A percentile compares a stretch with the other conserved stretches of the same genome.
Evolutionary conservation across 169 alveolate genomes (phyloP).

Genomic region (Miamiensis avidus): DNA sequence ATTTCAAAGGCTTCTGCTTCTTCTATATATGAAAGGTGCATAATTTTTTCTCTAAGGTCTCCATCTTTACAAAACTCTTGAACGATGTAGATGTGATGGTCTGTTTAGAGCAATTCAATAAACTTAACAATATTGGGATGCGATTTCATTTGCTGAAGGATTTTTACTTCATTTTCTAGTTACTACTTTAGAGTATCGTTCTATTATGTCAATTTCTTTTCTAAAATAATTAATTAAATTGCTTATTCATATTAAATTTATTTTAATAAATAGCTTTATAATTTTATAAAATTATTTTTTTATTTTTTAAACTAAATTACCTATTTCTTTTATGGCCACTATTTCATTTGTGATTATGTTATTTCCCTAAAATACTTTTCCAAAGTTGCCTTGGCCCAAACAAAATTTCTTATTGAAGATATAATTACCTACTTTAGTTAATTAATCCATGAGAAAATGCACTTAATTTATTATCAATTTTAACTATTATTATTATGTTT

Average conservation of each 20-base stretch:
- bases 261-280: not conserved
- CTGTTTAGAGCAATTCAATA: not conserved
- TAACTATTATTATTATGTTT: no score
- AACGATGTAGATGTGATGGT: not conserved
- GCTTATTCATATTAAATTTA: no score
- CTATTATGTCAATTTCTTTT: not conserved
- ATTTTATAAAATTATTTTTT: no score
- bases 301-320: not conserved
- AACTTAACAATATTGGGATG: not conserved
- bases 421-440: not conserved
- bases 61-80: conserved; percentile 3
- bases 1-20: not conserved
- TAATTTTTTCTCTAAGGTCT: not conserved
- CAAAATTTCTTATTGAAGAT: not conserved
- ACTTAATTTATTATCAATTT: no score
- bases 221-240: not conserved
- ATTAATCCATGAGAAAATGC: no score
- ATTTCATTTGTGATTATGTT: not conserved
- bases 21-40: not conserved
- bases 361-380: not conserved
- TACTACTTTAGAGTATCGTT: not conserved
- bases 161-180: not conserved
- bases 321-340: conserved; percentile 1
- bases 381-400: not conserved
- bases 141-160: not conserved